phyloP scores from a whole-genome alignment of 2,329 filamentous ascomycete species.

The Coniochaeta ligniaria region DNA sequence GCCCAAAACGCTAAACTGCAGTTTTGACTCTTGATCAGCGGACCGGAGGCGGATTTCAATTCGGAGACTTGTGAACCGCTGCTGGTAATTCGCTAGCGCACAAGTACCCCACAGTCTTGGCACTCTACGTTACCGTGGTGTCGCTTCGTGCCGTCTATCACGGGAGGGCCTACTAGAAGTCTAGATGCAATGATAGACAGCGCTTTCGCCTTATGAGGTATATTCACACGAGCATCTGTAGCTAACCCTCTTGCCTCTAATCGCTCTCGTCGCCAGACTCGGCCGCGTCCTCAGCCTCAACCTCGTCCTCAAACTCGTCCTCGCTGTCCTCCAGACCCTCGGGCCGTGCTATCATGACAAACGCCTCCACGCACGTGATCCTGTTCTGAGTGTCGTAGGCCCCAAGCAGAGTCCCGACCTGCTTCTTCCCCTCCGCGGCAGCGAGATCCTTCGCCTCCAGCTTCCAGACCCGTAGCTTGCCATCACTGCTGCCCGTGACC shows the following conservation, averaged over 20 bases:
- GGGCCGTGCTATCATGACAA: constrained; percentile 69
- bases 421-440: constrained; percentile 17
- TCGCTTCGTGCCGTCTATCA: background rate
- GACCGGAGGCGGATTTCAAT: background rate
- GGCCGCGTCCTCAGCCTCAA: constrained; percentile 27
- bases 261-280: constrained; percentile 24
- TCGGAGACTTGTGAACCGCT: background rate
- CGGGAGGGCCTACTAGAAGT: background rate
- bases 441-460: constrained; percentile 38
- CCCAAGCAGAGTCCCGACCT: constrained; percentile 61
- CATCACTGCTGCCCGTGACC: constrained; percentile 77
- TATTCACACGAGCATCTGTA: background rate
- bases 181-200: background rate
- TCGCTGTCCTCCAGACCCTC: constrained; percentile 55
- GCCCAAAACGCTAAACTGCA: background rate
- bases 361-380: constrained; percentile 82
- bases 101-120: background rate
- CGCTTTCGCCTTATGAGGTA: background rate
- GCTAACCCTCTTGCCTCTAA: no score
- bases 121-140: background rate
- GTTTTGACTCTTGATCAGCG: background rate
- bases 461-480: constrained; percentile 72
- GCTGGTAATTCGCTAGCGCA: background rate
- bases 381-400: constrained; percentile 80
- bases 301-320: constrained; percentile 36